Evolutionary conservation across 305 asterid species (phyloP).

Genomic region (Fraxinus latifolia): DNA sequence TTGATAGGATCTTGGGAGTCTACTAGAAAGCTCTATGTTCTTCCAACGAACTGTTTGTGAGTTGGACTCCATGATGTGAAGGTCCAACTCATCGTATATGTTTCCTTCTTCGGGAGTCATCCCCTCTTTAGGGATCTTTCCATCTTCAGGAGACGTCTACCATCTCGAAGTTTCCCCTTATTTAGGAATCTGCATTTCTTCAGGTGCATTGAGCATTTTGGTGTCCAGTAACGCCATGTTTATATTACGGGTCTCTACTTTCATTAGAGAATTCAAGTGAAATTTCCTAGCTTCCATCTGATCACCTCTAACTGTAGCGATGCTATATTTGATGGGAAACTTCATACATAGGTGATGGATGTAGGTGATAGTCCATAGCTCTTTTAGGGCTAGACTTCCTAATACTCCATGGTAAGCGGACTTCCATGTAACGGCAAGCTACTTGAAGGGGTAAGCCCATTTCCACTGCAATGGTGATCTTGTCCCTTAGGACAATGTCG

Average conservation of each 20-base stretch:
- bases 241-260: background rate
- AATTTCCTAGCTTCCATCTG: background rate
- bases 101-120: too few relatives aligned
- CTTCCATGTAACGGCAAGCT: background rate
- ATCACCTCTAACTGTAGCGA: background rate
- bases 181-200: background rate
- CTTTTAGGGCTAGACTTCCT: background rate
- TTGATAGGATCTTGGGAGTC: too few relatives aligned
- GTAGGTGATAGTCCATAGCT: background rate
- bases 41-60: too few relatives aligned
- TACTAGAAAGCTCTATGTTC: too few relatives aligned
- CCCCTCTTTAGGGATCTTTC: too few relatives aligned
- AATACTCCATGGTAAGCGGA: background rate
- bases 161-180: background rate
- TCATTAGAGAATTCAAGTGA: background rate
- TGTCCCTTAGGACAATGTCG: background rate
- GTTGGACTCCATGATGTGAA: too few relatives aligned
- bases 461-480: background rate
- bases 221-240: background rate
- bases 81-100: too few relatives aligned
- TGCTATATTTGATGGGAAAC: background rate
- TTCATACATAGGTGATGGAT: background rate
- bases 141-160: background rate
- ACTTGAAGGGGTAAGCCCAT: background rate
- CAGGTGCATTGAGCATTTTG: background rate